A percentile compares a stretch with the other conserved stretches of the same genome.
These are phyloP conservation scores for Rhodamnia argentea DNA, from an alignment of 345 rosid genomes.

Conservation along the genomic window DNA sequence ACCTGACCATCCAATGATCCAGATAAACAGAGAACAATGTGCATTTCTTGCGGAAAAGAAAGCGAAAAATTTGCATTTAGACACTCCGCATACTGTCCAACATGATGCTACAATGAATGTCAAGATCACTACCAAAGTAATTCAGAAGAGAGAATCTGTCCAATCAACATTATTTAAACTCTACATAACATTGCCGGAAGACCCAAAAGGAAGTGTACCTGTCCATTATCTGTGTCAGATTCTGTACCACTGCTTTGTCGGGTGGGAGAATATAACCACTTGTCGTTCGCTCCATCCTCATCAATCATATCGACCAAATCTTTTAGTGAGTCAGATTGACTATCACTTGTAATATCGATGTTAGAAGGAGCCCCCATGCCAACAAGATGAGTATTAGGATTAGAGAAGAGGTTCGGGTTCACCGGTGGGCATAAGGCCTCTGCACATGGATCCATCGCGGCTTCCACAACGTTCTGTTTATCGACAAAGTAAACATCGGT, in stretches of 20 bases:
- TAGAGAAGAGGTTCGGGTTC: not conserved
- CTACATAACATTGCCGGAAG: not conserved
- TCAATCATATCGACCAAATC: not conserved
- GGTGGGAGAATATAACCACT: accelerated
- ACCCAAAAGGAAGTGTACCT: not conserved
- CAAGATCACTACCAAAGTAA: not conserved
- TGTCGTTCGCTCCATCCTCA: not conserved
- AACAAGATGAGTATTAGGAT: not conserved
- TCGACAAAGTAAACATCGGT: not conserved
- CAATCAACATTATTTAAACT: not conserved
- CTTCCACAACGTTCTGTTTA: not conserved
- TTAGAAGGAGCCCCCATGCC: not conserved
- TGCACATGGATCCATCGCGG: not conserved
- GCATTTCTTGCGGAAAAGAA: not conserved
- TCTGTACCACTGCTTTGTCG: not conserved
- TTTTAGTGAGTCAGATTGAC: not conserved
- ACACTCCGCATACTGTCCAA: not conserved
- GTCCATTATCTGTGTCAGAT: not conserved
- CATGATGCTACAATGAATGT: not conserved
- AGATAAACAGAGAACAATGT: too few species aligned
- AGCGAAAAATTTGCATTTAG: not conserved
- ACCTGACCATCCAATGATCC: not conserved
- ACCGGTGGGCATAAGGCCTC: not conserved
- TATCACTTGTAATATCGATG: not conserved
- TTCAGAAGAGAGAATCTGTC: not conserved